Base-by-base conservation (phyloP, 208 protist species). In the Leishmania martiniquensis region DNA sequence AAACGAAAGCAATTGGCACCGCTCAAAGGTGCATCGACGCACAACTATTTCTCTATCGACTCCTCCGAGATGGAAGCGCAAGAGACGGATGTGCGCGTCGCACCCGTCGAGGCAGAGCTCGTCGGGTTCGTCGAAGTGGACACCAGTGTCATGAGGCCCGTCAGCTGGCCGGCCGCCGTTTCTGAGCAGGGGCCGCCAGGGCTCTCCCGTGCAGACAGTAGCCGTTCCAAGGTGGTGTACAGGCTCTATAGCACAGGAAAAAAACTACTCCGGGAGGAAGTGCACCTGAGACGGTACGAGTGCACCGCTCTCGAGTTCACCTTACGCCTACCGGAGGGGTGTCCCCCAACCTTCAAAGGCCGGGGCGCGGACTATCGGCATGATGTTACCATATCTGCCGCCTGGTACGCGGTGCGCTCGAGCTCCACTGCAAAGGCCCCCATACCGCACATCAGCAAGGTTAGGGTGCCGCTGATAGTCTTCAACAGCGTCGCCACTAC, bases 311-410 rank as follows among this genome's bases (percentile, higher is more conserved):
- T 84, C 45, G 80, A 84, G 80, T 84, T 84, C 57, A 44, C 68
- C n/a, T 85, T 93, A 59, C 75, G 82, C 25, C 76, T 95, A 7
- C 91, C 89, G 0, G 89, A 91, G 15, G 76, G 75, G 44, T 80
- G 82, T 4, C 86, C 91, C 29, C 82, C 91, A 22, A 90, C 87
- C 2, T 88, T 89, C 70, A 82, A 60, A 9, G 86, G 87, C 10
- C 78, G 79, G 17, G 86, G 71, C 57, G 76, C 79, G 1, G 74
- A 79, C 32, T 81, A 76, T 29, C 67, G 54, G 39, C 73, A 82
- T 42, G 69, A 78, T 6, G 47, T 87, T 25, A 75, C 47, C 37
- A 49, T 85, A 44, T 51, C 44, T 20, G 80, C 84, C 7, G 78
- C 59, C 51, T 87, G 80, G 80, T 63, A 42, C 32, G 51, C 75